Evolutionary conservation across 352 stramenopile species (phyloP), one percentile per base, ranked within the genome.

Genomic region (Globisporangium nagaii): DNA sequence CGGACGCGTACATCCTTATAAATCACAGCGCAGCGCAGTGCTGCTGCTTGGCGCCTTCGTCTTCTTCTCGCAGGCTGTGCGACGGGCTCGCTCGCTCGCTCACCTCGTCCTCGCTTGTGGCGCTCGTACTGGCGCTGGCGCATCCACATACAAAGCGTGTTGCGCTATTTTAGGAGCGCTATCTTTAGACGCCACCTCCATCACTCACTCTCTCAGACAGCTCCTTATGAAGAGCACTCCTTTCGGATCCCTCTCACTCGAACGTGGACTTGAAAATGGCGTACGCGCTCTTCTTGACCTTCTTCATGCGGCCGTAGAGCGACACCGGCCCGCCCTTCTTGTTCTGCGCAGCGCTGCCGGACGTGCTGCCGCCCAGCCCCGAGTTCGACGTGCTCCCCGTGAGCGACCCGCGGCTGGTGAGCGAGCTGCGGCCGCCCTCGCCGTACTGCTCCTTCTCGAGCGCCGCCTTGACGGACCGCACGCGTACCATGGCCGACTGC

Each of bases 251-350:
- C 5, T 28, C 32, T 88, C 73, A 90, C 63, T 90, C 79, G 59
- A 91, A 91, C 15, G 78, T 88, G 34, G 77, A 79, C 60, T 86
- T 88, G 72, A 91, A 86, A 68, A 91, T 91, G 48, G 80, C 79
- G 37, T 88, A 72, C 27, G 79, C 80, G 60, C 68, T 91, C 65
- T 88, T 88, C 62, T 86, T 77, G 28, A 74, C 79, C 50, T 88
- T 87, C 60, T 91, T 91, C 80, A 91, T 91, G 27, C 78, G 78
- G 35, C 80, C 79, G 53, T 91, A 91, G 24, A 91, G 65, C 37
- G 80, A 86, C 41, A 75, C 66, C 15, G 42, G 36, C 55, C 60
- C 58, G 65, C 63, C 50, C 60, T 76, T 37, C 65, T 53, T 49
- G 36, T 43, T 61, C 17, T 45, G 31, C 25, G 44, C 65, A 22